Percentiles rank a stretch among this genome's conserved stretches.
These are phyloP conservation scores for Salix arbutifolia DNA, from an alignment of 345 rosid genomes.

Conservation along the genomic window DNA sequence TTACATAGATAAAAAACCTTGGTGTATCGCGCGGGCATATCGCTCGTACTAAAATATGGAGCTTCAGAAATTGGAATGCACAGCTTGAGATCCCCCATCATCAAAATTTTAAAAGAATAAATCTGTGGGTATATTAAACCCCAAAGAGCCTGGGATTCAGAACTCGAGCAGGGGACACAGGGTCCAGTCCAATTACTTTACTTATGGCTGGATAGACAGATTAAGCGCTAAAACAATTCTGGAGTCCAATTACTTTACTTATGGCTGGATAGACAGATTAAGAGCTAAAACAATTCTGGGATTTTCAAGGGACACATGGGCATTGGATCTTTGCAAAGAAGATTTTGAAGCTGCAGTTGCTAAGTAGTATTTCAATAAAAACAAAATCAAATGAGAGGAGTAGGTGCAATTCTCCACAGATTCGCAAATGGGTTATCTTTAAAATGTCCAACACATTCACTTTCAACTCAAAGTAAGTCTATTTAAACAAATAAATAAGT, in stretches of 20 bases:
- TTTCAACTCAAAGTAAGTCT: slow-evolving; percentile 17
- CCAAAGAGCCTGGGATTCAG: too few relatives aligned
- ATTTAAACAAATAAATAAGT: background rate
- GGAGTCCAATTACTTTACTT: too few relatives aligned
- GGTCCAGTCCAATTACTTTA: too few relatives aligned
- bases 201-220: background rate
- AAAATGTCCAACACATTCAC: slow-evolving; percentile 29
- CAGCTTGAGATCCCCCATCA: too few relatives aligned
- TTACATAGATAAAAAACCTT: too few relatives aligned
- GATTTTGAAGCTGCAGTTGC: background rate
- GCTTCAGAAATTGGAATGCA: too few relatives aligned
- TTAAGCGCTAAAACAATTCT: background rate
- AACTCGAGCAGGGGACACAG: too few relatives aligned
- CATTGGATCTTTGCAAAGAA: background rate
- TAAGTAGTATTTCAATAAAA: background rate
- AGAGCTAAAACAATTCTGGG: background rate
- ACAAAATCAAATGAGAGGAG: slow-evolving; percentile 27
- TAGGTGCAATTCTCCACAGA: slow-evolving; percentile 37
- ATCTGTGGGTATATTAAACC: too few relatives aligned
- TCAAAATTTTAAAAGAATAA: too few relatives aligned
- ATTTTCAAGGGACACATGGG: too few relatives aligned
- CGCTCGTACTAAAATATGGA: too few relatives aligned
- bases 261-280: background rate
- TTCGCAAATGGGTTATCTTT: slow-evolving; percentile 39
- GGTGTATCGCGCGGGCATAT: too few relatives aligned